phyloP scores from a whole-genome alignment of 345 rosid species.

The Ailanthus altissimus region DNA sequence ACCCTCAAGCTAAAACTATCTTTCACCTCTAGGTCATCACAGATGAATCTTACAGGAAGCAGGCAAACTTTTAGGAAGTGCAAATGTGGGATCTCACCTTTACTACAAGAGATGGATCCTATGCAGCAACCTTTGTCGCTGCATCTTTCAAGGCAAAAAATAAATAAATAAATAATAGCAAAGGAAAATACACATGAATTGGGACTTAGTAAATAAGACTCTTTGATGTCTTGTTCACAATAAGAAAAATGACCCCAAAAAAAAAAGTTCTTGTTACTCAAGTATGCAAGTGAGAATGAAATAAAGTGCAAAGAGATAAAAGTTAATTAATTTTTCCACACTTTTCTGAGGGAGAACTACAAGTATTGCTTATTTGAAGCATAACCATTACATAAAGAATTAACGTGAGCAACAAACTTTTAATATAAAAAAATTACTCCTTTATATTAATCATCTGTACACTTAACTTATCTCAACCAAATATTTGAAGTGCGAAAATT shows the following conservation, averaged over 20 bases:
- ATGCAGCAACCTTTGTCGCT: conserved; percentile 34
- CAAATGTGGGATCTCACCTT: conserved; percentile 50
- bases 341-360: neutral
- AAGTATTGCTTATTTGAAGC: neutral
- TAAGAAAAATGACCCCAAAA: neutral
- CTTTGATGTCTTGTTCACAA: neutral
- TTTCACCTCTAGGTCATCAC: neutral
- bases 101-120: conserved; percentile 32
- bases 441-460: neutral
- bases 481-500: too few species aligned
- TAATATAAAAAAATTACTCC: neutral
- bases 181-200: neutral
- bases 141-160: neutral
- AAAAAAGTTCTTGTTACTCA: neutral
- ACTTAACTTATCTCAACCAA: neutral
- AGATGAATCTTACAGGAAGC: neutral
- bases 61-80: too few species aligned
- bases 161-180: neutral
- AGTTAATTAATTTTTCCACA: neutral
- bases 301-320: neutral
- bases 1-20: conserved; percentile 3
- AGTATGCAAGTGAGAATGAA: neutral
- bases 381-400: neutral
- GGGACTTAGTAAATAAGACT: too few species aligned
- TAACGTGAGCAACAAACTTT: neutral